A percentile compares a stretch with the other conserved stretches of the same genome.
phyloP scores from a whole-genome alignment of 179 eudicot species.

The Amaranthus tricolor region DNA sequence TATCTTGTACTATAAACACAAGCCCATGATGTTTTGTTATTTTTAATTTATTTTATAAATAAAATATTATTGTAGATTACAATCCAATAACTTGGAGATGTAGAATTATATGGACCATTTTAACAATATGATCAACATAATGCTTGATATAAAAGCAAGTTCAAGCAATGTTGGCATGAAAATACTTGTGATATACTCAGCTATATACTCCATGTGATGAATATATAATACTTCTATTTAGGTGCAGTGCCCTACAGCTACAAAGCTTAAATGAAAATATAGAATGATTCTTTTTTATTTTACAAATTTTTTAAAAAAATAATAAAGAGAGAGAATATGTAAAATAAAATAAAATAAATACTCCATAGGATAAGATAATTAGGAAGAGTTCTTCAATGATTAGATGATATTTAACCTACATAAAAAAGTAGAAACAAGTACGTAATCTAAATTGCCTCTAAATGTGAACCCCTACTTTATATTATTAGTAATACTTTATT shows the following conservation, averaged over 20 bases:
- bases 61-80: too few relatives aligned
- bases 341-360: background rate
- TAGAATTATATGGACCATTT: slow-evolving; percentile 18
- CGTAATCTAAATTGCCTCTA: slow-evolving; percentile 26
- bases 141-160: slow-evolving; percentile 14
- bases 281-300: background rate
- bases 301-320: too few relatives aligned
- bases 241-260: background rate
- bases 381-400: slow-evolving; percentile 26
- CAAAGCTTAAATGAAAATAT: too few relatives aligned
- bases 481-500: background rate
- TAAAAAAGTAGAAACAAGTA: slow-evolving; percentile 1
- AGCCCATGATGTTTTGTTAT: too few relatives aligned
- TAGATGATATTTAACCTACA: slow-evolving; percentile 23
- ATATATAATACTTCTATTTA: background rate
- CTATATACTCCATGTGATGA: background rate
- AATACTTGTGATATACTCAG: background rate
- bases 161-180: slow-evolving; percentile 3
- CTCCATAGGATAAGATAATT: slow-evolving; percentile 9
- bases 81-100: too few relatives aligned
- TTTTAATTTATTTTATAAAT: too few relatives aligned
- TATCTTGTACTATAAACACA: too few relatives aligned
- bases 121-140: background rate
- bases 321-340: too few relatives aligned
- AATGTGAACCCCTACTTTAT: slow-evolving; percentile 8